Conservation (phyloP, 2,329 filamentous ascomycete species). For the Atkinsonella texensis region DNA sequence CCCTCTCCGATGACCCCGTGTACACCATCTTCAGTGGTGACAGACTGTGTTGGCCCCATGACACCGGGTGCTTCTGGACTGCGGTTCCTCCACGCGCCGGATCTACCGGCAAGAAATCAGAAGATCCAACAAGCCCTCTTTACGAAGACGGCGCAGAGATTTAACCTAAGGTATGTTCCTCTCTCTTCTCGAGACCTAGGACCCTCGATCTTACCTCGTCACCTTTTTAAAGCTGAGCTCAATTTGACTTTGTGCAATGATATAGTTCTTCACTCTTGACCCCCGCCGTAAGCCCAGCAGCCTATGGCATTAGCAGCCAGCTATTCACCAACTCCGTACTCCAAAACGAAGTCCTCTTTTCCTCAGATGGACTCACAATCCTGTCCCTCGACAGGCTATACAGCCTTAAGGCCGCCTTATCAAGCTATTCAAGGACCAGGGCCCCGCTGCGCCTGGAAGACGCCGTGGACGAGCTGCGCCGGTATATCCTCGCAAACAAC, state of each 20-base stretch:
- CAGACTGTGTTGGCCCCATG: constrained; percentile 19
- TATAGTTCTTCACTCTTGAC: constrained; percentile 27
- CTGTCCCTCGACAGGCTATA: constrained; percentile 50
- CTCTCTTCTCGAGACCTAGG: too few relatives aligned
- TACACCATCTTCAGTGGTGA: constrained; percentile 27
- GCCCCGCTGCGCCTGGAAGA: constrained; percentile 39
- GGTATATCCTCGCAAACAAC: constrained; percentile 42
- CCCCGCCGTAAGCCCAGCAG: constrained; percentile 28
- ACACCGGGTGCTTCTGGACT: constrained; percentile 32
- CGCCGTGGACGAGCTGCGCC: constrained; percentile 50
- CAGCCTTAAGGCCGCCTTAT: constrained; percentile 49
- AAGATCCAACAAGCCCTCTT: constrained; percentile 35
- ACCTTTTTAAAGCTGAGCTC: too few relatives aligned
- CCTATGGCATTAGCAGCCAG: constrained; percentile 34
- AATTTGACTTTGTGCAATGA: background rate
- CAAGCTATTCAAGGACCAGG: constrained; percentile 39
- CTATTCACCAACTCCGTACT: constrained; percentile 43
- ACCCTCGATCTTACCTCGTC: too few relatives aligned
- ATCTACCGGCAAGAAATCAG: constrained; percentile 34
- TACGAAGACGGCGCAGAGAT: constrained; percentile 39
- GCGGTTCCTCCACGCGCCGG: constrained; percentile 35
- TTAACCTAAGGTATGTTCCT: constrained; percentile 23
- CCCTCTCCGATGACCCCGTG: constrained; percentile 36
- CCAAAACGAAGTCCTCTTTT: constrained; percentile 51
- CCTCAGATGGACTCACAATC: constrained; percentile 45